Base-by-base conservation (phyloP, 345 rosid genomes). In the Populus alba region DNA sequence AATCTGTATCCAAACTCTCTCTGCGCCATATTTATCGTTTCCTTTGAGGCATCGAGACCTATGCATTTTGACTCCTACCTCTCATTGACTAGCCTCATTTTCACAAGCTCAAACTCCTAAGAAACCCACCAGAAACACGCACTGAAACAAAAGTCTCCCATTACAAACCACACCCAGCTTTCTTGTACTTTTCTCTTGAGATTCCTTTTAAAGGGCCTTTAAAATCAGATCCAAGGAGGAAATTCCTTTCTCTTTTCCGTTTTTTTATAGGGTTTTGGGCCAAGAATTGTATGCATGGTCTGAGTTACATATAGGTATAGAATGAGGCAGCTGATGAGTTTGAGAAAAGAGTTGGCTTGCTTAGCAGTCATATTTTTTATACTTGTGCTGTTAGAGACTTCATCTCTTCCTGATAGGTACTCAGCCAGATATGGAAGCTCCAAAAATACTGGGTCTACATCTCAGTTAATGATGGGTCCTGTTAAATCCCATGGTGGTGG, bases 1-100 rank as follows among this genome's bases (percentile, higher is more conserved):
- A 29, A 66, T 67, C 78, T 74, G 71, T 2, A n/a, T 18, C 74
- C 65, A 66, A 70, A 79, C 75, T 38, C 20, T 53, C 78, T 53
- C 81, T 79, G 68, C 65, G 62, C 66, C 80, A 62, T 55, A 81
- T 78, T 78, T 81, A 70, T 66, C 72, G 63, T 49, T 23, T 45
- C 47, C 22, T 66, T 55, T 20, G 66, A 72, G 69, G 84, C 87
- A 80, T 79, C 79, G 76, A 82, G 41, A 77, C 81, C 87, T 79
- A 81, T 80, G 87, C 86, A 62, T 74, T 23, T 81, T 87, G 83
- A 82, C 83, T 68, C 78, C 79, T 65, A 20, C 81, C 68, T 78
- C 70, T 74, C 74, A 72, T 84, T 84, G 84, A 88, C 87, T 72
- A 35, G 77, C 81, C 79, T 59, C 82, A 29, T 45, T 66, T 66